Evolutionary conservation across 2,329 filamentous ascomycete genomes (phyloP).

Genomic region (Sarocladium kiliense): DNA sequence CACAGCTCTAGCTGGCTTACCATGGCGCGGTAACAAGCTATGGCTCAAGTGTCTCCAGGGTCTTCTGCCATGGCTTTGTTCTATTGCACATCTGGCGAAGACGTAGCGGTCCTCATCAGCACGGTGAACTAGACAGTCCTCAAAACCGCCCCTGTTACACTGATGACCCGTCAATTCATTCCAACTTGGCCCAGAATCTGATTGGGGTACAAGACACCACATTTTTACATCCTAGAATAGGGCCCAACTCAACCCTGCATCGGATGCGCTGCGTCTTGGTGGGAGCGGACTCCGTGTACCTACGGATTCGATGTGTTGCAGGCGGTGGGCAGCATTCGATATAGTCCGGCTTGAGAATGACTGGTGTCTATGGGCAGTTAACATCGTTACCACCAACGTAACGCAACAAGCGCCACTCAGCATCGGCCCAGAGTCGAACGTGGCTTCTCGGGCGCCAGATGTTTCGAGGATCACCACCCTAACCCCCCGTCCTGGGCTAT

Average conservation of each 20-base stretch:
- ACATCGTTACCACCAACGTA: not conserved
- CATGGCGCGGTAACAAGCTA: too few species aligned
- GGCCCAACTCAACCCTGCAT: not conserved
- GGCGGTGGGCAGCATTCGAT: not conserved
- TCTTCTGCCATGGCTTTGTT: too few species aligned
- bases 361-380: not conserved
- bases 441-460: not conserved
- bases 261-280: not conserved
- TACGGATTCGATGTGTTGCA: not conserved
- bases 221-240: not conserved
- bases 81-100: too few species aligned
- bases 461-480: conserved; percentile 1
- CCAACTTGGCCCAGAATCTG: not conserved
- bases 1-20: too few species aligned
- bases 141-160: too few species aligned
- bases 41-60: too few species aligned
- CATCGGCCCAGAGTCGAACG: conserved; percentile 1
- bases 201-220: not conserved
- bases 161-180: not conserved
- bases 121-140: too few species aligned
- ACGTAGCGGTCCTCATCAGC: too few species aligned
- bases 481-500: conserved; percentile 1
- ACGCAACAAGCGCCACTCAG: not conserved
- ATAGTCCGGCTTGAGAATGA: not conserved
- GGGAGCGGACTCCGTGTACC: not conserved